Percentiles rank a stretch among this genome's conserved stretches.
Conservation (phyloP, 441 rosid species). For the Bruguiera hainesii region DNA sequence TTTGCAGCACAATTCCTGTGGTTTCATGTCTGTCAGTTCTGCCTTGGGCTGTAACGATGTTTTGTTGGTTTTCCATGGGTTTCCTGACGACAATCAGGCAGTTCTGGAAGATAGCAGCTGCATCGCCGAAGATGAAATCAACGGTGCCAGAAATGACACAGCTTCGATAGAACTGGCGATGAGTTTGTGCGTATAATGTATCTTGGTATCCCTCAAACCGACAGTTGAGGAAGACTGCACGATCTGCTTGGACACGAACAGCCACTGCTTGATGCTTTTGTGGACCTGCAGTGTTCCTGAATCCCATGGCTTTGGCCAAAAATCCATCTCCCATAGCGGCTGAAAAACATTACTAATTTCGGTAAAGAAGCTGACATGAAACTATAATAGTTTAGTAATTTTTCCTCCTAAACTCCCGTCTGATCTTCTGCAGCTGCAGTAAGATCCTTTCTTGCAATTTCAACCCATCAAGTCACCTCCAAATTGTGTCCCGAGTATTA, state of each 20-base stretch:
- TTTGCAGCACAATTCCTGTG: slow-evolving; percentile 30
- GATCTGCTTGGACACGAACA: slow-evolving; percentile 25
- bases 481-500: no score
- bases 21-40: slow-evolving; percentile 23
- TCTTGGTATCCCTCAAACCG: slow-evolving; percentile 36
- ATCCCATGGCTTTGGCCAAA: slow-evolving; percentile 29
- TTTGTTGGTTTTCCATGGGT: slow-evolving; percentile 27
- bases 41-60: slow-evolving; percentile 36
- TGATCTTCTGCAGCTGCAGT: no score
- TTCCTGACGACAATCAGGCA: slow-evolving; percentile 28
- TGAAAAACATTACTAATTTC: not conserved
- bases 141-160: slow-evolving; percentile 33
- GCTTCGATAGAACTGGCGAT: slow-evolving; percentile 33
- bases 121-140: slow-evolving; percentile 36
- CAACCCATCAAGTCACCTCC: no score
- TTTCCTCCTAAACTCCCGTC: no score
- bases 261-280: slow-evolving; percentile 37
- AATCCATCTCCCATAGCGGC: slow-evolving; percentile 28
- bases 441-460: no score
- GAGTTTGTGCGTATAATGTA: slow-evolving; percentile 27
- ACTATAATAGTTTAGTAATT: no score
- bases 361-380: not conserved
- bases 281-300: slow-evolving; percentile 35
- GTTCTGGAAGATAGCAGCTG: slow-evolving; percentile 30
- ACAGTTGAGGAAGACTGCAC: slow-evolving; percentile 26